Evolutionary conservation across 768 basidiomycete species (phyloP).

Genomic region (Lactifluus subvellereus): DNA sequence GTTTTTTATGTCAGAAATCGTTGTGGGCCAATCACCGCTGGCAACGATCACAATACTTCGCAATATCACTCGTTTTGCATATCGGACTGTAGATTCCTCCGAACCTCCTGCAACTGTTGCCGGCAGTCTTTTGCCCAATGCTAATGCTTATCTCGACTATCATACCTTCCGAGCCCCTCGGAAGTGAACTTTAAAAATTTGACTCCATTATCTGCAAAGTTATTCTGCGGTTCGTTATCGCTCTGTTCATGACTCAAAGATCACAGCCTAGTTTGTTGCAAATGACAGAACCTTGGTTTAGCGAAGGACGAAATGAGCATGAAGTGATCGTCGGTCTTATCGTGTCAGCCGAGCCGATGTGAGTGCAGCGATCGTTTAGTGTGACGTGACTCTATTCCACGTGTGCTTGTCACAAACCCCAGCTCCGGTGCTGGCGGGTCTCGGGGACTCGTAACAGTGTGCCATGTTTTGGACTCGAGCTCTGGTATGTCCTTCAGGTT

Average conservation of each 20-base stretch:
- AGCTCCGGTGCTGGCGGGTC: too few species aligned
- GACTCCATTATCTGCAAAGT: not conserved
- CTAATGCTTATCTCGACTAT: constrained; percentile 16
- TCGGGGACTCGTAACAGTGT: not conserved
- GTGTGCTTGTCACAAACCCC: constrained; percentile 1
- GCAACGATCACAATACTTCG: not conserved
- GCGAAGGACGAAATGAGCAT: not conserved
- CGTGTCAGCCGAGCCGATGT: not conserved
- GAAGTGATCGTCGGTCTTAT: not conserved
- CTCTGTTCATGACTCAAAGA: not conserved
- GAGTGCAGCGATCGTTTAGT: not conserved
- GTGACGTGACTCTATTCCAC: constrained; percentile 10
- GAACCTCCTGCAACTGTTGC: not conserved
- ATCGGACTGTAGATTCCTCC: not conserved
- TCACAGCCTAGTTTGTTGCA: not conserved
- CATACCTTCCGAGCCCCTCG: constrained; percentile 2
- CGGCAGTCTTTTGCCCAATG: not conserved
- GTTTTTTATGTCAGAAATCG: constrained; percentile 3
- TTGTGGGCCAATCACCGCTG: not conserved
- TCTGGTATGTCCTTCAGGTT: constrained; percentile 1
- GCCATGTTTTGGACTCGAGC: constrained; percentile 18
- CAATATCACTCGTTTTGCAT: constrained; percentile 2
- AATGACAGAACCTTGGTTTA: constrained; percentile 5
- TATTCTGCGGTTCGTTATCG: not conserved
- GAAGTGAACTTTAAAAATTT: constrained; percentile 12